Base-by-base conservation (phyloP, 768 basidiomycete genomes). In the Roridomyces roridus region DNA sequence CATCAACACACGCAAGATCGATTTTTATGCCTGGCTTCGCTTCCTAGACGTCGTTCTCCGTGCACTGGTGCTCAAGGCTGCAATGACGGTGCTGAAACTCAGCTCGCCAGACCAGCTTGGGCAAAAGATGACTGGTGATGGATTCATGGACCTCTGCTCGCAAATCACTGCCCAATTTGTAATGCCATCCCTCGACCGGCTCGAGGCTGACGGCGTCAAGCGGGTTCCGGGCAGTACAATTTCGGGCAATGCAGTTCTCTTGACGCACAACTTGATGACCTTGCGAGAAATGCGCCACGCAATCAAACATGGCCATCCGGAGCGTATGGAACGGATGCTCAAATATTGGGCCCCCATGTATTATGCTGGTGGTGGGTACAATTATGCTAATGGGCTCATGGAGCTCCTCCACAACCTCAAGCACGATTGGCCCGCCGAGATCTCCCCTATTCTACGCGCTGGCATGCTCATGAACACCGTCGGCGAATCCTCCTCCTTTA, bases 371-470 rank as follows among this genome's bases (percentile, higher is more conserved):
- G 64, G 62, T 10, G 57, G 67, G 41, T 65, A 64, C 49, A 68
- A 68, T 39, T 68, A 68, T 40, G 52, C 67, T 3, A 67, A 68
- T 41, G 60, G 67, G 46, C 57, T 46, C 11, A 68, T 67, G 67
- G 67, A 68, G 34, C 52, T 68, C 1, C 50, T 68, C 2, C 66
- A 68, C 43, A 68, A 68, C 41, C 10, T 60, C 10, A 49, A 34
- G 6, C 63, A 66, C 39, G 63, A 68, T 37, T 65, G 63, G 67
- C 67, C 67, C 20, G 39, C 43, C 15, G 59, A 63, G 24, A 64
- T 50, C 51, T 60, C 67, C 14, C n/a, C 20, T 1, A 47, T 63
- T n/a, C 51, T 55, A 6, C 43, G 47, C 20, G 54, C 55, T 43
- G 64, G 57, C 7, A 68, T 68, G 67, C 51, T 69, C 11, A 65